Evolutionary conservation across 257 asterid species (phyloP).

Genomic region (Nicotiana sylvestris): DNA sequence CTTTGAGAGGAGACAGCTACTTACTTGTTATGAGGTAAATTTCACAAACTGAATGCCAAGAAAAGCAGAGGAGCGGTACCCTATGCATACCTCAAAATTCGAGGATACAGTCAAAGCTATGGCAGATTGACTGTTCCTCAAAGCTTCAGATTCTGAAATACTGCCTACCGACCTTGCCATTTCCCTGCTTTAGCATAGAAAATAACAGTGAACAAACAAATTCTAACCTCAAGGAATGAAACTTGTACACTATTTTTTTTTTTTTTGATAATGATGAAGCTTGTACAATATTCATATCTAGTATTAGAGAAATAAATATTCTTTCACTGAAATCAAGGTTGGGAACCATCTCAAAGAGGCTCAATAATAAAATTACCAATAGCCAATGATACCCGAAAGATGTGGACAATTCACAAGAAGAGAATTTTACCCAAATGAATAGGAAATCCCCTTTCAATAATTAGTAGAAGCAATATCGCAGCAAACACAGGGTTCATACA

Average conservation of each 20-base stretch:
- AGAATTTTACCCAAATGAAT: constrained; percentile 1
- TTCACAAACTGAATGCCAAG: constrained; percentile 2
- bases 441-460: neutral
- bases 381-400: neutral
- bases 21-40: neutral
- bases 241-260: neutral
- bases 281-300: neutral
- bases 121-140: constrained; percentile 45
- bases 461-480: neutral
- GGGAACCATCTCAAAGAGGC: neutral
- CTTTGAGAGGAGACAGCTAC: neutral
- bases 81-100: constrained; percentile 73
- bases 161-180: constrained; percentile 52
- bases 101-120: constrained; percentile 80
- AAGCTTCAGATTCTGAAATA: constrained; percentile 59
- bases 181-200: constrained; percentile 54
- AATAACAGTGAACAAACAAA: constrained; percentile 7
- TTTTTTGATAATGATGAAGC: neutral
- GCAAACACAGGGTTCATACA: constrained; percentile 3
- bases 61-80: constrained; percentile 8
- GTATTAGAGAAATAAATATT: neutral
- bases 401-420: neutral
- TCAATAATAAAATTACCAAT: neutral
- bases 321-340: neutral
- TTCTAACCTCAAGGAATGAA: neutral